Percentiles rank a stretch among this genome's conserved stretches.
Evolutionary conservation across 2,329 filamentous ascomycete genomes (phyloP).

Genomic region (Talaromyces atroroseus): DNA sequence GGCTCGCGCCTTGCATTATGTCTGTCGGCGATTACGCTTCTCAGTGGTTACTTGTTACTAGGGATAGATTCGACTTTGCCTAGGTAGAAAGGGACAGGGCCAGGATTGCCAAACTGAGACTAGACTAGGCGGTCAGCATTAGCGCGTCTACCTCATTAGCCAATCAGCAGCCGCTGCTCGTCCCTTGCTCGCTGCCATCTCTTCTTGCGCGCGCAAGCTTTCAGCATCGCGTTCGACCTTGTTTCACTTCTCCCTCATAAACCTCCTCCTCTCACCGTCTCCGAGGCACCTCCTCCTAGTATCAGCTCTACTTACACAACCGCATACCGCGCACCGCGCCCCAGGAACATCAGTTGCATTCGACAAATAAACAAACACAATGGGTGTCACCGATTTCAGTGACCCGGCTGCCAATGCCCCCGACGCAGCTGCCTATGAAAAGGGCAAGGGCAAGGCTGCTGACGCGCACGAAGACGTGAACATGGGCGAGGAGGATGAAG

Average conservation of each 20-base stretch:
- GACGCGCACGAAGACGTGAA: conserved; percentile 29
- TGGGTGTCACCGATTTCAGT: conserved; percentile 31
- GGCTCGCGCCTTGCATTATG: no score
- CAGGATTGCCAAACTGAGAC: no score
- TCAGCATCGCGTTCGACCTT: neutral
- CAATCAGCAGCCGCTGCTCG: conserved; percentile 2
- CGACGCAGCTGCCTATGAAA: conserved; percentile 49
- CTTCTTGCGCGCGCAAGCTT: neutral
- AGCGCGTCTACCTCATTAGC: neutral
- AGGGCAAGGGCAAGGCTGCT: conserved; percentile 82
- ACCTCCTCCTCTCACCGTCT: neutral
- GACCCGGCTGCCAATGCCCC: conserved; percentile 37
- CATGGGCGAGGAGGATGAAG: conserved; percentile 25
- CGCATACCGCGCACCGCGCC: no score
- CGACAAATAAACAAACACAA: conserved; percentile 16
- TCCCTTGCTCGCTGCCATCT: conserved; percentile 8
- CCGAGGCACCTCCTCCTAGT: neutral
- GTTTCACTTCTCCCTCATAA: neutral
- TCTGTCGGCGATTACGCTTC: no score
- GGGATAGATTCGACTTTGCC: no score
- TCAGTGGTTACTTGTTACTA: no score
- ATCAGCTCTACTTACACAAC: no score
- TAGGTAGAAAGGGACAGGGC: no score
- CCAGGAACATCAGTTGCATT: no score
- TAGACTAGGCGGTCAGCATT: neutral